Evolutionary conservation across 345 rosid species (phyloP).

Genomic region (Boechera divaricarpa): DNA sequence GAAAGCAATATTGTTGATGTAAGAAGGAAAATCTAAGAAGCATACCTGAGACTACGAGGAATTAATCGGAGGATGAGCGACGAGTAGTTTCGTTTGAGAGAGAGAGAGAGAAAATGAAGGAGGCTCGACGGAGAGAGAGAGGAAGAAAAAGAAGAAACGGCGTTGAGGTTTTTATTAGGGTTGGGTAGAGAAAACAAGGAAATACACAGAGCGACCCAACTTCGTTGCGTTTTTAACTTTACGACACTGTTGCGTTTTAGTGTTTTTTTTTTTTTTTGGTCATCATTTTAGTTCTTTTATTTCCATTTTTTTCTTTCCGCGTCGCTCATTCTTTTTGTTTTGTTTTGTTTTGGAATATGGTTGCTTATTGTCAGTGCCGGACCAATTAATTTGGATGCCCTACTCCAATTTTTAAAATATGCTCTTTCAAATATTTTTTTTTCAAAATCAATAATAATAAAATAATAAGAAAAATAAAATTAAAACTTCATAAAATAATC

Average conservation of each 20-base stretch:
- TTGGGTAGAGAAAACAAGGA: not conserved
- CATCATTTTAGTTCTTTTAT: not conserved
- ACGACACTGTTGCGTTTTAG: not conserved
- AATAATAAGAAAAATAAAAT: too few species aligned
- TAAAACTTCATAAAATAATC: too few species aligned
- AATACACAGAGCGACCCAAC: not conserved
- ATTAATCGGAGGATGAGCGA: not conserved
- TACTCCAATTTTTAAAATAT: too few species aligned
- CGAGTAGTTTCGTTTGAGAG: not conserved
- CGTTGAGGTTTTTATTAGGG: constrained; percentile 35
- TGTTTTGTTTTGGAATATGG: too few species aligned
- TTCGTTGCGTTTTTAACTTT: not conserved
- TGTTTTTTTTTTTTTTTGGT: too few species aligned
- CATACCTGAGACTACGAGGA: constrained; percentile 20
- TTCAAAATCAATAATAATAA: too few species aligned
- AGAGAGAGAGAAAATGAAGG: constrained; percentile 19
- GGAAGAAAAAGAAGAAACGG: constrained; percentile 15
- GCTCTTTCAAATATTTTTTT: too few species aligned
- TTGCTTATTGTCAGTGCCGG: too few species aligned
- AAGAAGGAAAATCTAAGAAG: constrained; percentile 6
- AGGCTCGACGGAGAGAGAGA: constrained; percentile 30
- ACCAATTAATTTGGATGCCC: too few species aligned
- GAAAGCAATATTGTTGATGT: not conserved
- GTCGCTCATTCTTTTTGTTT: not conserved
- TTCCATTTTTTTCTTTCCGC: not conserved